These are phyloP conservation scores for Stephania japonica DNA, from an alignment of 164 flowering plant genomes.

Conservation along the genomic window DNA sequence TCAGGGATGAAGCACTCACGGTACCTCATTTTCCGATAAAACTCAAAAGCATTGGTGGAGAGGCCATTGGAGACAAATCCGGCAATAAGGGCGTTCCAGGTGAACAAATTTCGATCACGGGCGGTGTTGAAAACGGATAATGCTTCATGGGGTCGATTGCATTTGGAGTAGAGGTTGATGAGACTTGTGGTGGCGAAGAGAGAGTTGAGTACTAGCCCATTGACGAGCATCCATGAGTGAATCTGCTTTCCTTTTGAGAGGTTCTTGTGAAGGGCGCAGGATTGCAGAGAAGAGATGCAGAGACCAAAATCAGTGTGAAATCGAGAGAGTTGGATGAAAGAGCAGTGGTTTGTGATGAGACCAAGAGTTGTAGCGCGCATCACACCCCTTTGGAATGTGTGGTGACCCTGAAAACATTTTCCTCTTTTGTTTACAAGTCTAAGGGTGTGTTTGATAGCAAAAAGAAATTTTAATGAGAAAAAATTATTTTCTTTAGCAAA, in stretches of 20 bases:
- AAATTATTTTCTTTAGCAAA: no score
- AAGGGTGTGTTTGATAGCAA: no score
- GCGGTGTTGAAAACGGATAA: constrained; percentile 28
- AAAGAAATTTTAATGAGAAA: no score
- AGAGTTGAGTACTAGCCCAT: constrained; percentile 28
- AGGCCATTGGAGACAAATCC: constrained; percentile 42
- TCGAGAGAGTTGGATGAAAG: neutral
- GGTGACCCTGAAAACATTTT: no score
- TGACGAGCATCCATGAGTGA: constrained; percentile 42
- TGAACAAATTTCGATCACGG: constrained; percentile 36
- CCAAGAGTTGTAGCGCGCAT: constrained; percentile 5
- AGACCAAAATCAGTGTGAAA: constrained; percentile 9
- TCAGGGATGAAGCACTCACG: constrained; percentile 35
- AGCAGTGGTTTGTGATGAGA: constrained; percentile 4
- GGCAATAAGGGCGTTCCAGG: constrained; percentile 58
- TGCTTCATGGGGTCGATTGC: constrained; percentile 37
- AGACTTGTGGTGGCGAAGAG: constrained; percentile 57
- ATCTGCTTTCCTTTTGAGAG: constrained; percentile 40
- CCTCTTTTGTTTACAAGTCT: no score
- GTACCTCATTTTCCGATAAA: constrained; percentile 37
- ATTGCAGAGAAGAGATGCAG: constrained; percentile 46
- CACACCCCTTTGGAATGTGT: neutral
- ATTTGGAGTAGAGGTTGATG: constrained; percentile 76
- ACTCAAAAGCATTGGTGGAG: constrained; percentile 25
- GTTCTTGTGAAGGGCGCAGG: constrained; percentile 40